These are phyloP conservation scores for Epichloe gansuensis DNA, from an alignment of 2,329 filamentous ascomycete genomes.

Conservation along the genomic window DNA sequence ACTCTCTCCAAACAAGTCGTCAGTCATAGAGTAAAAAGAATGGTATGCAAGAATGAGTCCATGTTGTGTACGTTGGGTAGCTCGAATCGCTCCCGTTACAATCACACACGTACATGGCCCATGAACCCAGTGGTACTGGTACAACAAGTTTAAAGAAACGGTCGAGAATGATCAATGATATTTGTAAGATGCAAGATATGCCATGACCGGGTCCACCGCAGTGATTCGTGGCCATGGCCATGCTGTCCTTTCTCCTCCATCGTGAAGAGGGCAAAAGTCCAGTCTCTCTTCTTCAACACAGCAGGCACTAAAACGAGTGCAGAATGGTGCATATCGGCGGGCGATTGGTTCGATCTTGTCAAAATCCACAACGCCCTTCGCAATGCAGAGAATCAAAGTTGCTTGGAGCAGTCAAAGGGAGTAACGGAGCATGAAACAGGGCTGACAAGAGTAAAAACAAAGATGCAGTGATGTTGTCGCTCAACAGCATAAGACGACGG, in stretches of 20 bases:
- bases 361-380: not conserved
- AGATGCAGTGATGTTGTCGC: not conserved
- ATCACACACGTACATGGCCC: not conserved
- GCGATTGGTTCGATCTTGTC: not conserved
- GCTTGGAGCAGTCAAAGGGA: not conserved
- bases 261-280: not conserved
- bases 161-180: not conserved
- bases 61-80: not conserved
- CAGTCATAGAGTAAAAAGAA: constrained; percentile 8
- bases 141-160: not conserved
- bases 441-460: not conserved
- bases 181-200: not conserved
- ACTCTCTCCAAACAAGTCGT: constrained; percentile 6
- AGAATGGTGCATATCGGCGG: not conserved
- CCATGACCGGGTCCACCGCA: not conserved
- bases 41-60: constrained; percentile 4
- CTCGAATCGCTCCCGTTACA: not conserved
- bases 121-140: not conserved
- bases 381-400: not conserved
- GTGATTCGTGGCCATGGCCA: not conserved
- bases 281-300: not conserved
- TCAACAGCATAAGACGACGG: not conserved
- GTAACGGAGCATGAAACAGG: not conserved
- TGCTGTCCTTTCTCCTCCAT: not conserved
- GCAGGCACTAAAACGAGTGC: not conserved